phyloP scores from a whole-genome alignment of 495 filamentous ascomycete species.

The Aspergillus bertholletiae region DNA sequence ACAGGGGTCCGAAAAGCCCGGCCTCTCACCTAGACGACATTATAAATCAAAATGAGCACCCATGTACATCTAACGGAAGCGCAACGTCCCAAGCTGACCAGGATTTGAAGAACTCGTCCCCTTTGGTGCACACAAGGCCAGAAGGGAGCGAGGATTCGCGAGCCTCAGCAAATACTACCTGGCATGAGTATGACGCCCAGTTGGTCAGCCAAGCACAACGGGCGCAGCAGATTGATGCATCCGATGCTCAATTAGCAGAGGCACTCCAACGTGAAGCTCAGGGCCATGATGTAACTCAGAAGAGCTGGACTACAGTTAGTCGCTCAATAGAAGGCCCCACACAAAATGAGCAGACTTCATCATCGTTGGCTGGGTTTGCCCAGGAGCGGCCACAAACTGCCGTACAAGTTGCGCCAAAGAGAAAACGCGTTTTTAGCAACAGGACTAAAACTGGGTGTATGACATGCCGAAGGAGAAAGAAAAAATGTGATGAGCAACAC shows the following conservation, averaged over 20 bases:
- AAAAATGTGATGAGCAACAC: constrained; percentile 96
- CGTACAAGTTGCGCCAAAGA: constrained; percentile 68
- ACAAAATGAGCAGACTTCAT: constrained; percentile 31
- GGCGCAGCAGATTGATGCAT: constrained; percentile 46
- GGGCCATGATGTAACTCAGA: constrained; percentile 32
- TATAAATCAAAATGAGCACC: constrained; percentile 10
- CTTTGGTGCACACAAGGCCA: constrained; percentile 22
- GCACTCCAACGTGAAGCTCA: constrained; percentile 49
- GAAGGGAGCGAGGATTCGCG: constrained; percentile 31
- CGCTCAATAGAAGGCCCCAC: constrained; percentile 28
- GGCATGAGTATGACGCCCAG: constrained; percentile 42
- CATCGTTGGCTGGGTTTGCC: constrained; percentile 34
- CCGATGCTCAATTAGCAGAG: constrained; percentile 47
- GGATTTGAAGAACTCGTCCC: constrained; percentile 20
- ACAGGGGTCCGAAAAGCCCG: constrained; percentile 22
- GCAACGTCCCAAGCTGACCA: constrained; percentile 8
- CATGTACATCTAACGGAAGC: constrained; percentile 10
- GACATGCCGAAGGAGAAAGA: constrained; percentile 91
- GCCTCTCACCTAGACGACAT: constrained; percentile 10
- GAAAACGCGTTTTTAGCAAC: constrained; percentile 91
- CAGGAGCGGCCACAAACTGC: constrained; percentile 35
- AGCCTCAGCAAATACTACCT: constrained; percentile 27
- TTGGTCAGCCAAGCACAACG: constrained; percentile 40
- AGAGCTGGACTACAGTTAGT: constrained; percentile 25
- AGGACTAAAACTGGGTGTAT: constrained; percentile 96